These are phyloP conservation scores for Suillus lakei DNA, from an alignment of 768 basidiomycete genomes.

Conservation along the genomic window DNA sequence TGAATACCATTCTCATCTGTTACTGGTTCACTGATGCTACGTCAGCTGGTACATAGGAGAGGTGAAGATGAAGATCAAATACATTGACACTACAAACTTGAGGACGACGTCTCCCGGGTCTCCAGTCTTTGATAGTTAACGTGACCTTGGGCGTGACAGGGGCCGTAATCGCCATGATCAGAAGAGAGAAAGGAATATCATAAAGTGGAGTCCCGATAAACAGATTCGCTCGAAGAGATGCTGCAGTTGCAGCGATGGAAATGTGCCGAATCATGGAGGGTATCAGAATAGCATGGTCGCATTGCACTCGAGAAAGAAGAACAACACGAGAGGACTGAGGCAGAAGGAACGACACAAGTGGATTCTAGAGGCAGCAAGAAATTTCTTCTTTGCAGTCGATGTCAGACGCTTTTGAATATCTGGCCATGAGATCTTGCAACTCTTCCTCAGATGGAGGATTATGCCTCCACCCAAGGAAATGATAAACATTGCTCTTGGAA, in stretches of 20 bases:
- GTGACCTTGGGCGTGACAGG: slow-evolving; percentile 62
- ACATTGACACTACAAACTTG: slow-evolving; percentile 63
- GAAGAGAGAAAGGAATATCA: slow-evolving; percentile 48
- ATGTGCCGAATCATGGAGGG: slow-evolving; percentile 72
- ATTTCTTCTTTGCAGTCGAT: slow-evolving; percentile 58
- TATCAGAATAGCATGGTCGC: slow-evolving; percentile 58
- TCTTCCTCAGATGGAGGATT: slow-evolving; percentile 48
- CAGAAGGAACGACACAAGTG: slow-evolving; percentile 42
- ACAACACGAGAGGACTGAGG: slow-evolving; percentile 50
- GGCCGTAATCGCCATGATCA: slow-evolving; percentile 64
- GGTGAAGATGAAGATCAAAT: too few relatives aligned
- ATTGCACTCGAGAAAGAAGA: slow-evolving; percentile 57
- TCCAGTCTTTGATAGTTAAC: slow-evolving; percentile 76
- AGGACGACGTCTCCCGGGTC: slow-evolving; percentile 78
- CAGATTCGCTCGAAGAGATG: slow-evolving; percentile 53
- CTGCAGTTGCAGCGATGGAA: slow-evolving; percentile 52
- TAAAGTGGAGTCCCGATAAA: slow-evolving; percentile 48
- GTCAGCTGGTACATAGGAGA: too few relatives aligned
- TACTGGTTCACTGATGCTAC: too few relatives aligned
- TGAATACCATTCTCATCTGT: too few relatives aligned
- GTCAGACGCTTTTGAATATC: slow-evolving; percentile 33
- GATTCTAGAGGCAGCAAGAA: slow-evolving; percentile 56
- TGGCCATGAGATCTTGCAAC: slow-evolving; percentile 49
- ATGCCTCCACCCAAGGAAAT: slow-evolving; percentile 63
- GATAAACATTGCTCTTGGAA: slow-evolving; percentile 48